phyloP scores from a whole-genome alignment of 352 stramenopile genomes.

The Blastocystis sp. region DNA sequence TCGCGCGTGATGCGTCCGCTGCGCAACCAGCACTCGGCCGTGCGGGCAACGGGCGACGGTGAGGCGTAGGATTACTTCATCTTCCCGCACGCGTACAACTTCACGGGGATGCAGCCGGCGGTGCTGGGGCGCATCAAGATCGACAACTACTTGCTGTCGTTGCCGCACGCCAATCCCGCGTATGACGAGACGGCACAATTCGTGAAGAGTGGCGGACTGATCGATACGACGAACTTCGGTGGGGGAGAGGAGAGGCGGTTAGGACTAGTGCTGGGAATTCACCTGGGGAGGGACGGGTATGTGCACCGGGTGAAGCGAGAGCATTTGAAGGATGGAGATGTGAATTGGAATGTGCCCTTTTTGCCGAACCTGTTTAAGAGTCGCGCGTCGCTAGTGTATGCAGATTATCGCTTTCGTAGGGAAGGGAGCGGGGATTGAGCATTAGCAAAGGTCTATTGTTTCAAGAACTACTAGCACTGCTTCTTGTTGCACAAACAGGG shows the following conservation, averaged over 20 bases:
- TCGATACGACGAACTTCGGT: conserved; percentile 35
- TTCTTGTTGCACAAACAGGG: conserved; percentile 30
- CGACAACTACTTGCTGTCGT: conserved; percentile 55
- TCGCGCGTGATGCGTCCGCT: background rate
- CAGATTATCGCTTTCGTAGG: conserved; percentile 48
- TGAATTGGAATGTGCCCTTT: conserved; percentile 43
- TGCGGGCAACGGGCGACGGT: background rate
- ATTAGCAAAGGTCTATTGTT: conserved; percentile 36
- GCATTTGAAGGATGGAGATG: background rate
- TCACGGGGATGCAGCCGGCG: background rate
- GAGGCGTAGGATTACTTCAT: conserved; percentile 63
- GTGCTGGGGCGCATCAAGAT: conserved; percentile 48
- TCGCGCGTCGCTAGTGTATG: conserved; percentile 32
- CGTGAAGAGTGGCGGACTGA: background rate
- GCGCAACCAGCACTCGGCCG: conserved; percentile 44
- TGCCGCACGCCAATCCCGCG: conserved; percentile 1
- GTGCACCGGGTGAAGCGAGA: background rate
- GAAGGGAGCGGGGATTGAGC: background rate
- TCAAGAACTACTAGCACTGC: background rate
- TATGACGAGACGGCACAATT: background rate
- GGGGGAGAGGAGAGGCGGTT: background rate
- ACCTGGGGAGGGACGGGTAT: conserved; percentile 30
- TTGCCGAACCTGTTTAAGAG: background rate
- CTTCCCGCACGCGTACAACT: background rate
- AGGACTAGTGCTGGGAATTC: conserved; percentile 34